Evolutionary conservation across 257 asterid genomes (phyloP).

Genomic region (Jaltomata sinuosa): DNA sequence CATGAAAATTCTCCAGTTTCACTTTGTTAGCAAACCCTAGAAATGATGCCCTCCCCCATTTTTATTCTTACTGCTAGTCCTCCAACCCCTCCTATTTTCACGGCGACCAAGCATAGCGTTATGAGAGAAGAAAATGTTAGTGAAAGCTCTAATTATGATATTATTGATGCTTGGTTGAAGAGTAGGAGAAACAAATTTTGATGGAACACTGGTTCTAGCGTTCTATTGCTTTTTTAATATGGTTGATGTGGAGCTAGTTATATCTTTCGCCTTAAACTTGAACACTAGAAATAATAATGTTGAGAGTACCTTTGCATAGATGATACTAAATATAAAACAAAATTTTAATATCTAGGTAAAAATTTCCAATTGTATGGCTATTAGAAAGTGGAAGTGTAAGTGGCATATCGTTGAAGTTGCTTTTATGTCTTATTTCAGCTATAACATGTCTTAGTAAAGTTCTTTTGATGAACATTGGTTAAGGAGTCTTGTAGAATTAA

Average conservation of each 20-base stretch:
- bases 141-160: neutral
- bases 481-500: neutral
- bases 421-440: neutral
- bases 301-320: neutral
- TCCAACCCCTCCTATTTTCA: neutral
- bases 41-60: neutral
- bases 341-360: neutral
- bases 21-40: neutral
- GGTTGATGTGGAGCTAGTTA: neutral
- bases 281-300: neutral
- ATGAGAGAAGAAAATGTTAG: neutral
- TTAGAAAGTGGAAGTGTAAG: neutral
- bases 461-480: neutral
- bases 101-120: neutral
- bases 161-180: neutral
- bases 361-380: neutral
- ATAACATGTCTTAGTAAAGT: neutral
- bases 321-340: neutral
- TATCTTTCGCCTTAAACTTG: neutral
- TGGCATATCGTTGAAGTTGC: neutral
- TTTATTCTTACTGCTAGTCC: neutral
- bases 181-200: neutral
- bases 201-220: neutral
- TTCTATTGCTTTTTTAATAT: neutral
- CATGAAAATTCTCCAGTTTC: neutral